Evolutionary conservation across 805 yeast genomes (phyloP).

Genomic region (Sporopachydermia lactativora): DNA sequence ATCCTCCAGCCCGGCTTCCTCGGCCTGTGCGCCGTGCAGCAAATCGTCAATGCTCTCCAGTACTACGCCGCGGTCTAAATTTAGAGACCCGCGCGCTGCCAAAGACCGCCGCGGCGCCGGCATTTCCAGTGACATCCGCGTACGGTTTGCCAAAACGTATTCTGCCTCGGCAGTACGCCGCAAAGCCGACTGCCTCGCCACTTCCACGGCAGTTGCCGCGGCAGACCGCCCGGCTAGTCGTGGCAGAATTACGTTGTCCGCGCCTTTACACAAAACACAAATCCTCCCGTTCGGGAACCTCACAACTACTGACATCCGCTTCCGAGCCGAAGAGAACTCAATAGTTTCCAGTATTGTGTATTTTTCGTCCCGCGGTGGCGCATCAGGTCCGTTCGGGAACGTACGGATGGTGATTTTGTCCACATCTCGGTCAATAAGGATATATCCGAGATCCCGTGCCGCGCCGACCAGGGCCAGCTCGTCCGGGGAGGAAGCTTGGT

Average conservation of each 20-base stretch:
- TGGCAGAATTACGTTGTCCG: conserved; percentile 81
- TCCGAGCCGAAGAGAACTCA: conserved; percentile 78
- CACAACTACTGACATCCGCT: conserved; percentile 87
- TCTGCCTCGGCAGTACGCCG: conserved; percentile 74
- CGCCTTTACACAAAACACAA: conserved; percentile 84
- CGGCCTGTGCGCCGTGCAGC: conserved; percentile 18
- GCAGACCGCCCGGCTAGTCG: conserved; percentile 52
- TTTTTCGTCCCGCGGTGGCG: conserved; percentile 45
- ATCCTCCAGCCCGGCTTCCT: conserved; percentile 1
- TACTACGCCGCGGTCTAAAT: not conserved
- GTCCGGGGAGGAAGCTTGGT: conserved; percentile 94
- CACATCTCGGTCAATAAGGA: conserved; percentile 58
- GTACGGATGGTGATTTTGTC: conserved; percentile 51
- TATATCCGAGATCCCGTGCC: conserved; percentile 88
- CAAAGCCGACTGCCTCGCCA: conserved; percentile 38
- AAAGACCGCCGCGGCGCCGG: conserved; percentile 6
- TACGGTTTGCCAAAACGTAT: conserved; percentile 22
- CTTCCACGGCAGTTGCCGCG: conserved; percentile 44
- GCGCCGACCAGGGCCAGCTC: conserved; percentile 89
- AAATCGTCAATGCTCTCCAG: conserved; percentile 17
- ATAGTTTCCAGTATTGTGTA: conserved; percentile 70
- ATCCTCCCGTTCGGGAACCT: conserved; percentile 63
- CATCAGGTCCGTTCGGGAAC: conserved; percentile 71
- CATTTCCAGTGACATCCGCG: conserved; percentile 3
- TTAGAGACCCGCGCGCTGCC: conserved; percentile 4